phyloP scores from a whole-genome alignment of 306 rosid genomes.

The Nissolia schottii region DNA sequence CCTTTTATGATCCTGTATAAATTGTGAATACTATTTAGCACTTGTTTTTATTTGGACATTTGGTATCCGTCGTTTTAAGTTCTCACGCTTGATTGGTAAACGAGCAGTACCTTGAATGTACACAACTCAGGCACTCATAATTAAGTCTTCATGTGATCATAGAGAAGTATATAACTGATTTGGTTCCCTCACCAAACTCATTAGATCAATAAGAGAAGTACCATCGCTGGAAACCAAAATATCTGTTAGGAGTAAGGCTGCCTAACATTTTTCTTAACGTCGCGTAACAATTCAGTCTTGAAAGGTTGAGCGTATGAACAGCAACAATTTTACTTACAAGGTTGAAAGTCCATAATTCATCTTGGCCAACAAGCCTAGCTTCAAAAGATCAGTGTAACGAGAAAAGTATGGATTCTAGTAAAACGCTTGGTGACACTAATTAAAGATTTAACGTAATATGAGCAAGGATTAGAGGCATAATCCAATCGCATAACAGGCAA shows the following conservation, averaged over 20 bases:
- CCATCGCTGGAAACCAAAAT: background rate
- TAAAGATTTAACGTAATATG: too few species aligned
- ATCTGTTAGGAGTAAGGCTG: background rate
- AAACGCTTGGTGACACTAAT: background rate
- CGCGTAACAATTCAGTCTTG: background rate
- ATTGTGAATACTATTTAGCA: conserved; percentile 42
- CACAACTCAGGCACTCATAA: too few species aligned
- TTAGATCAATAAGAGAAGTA: background rate
- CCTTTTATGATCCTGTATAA: conserved; percentile 15
- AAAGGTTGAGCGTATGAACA: background rate
- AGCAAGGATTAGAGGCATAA: too few species aligned
- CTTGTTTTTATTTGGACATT: conserved; percentile 7
- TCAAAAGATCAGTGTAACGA: background rate
- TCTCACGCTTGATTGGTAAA: background rate
- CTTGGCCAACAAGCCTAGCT: background rate
- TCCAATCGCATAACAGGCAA: background rate
- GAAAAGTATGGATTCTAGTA: background rate
- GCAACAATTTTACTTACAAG: too few species aligned
- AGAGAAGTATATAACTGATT: too few species aligned
- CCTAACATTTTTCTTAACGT: background rate
- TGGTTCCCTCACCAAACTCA: background rate
- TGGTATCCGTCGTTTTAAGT: background rate
- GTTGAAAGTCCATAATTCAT: background rate
- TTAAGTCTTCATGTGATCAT: too few species aligned
- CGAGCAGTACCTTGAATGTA: too few species aligned